Base-by-base conservation (phyloP, 73 alveolate genomes). In the Loxodes magnus region DNA sequence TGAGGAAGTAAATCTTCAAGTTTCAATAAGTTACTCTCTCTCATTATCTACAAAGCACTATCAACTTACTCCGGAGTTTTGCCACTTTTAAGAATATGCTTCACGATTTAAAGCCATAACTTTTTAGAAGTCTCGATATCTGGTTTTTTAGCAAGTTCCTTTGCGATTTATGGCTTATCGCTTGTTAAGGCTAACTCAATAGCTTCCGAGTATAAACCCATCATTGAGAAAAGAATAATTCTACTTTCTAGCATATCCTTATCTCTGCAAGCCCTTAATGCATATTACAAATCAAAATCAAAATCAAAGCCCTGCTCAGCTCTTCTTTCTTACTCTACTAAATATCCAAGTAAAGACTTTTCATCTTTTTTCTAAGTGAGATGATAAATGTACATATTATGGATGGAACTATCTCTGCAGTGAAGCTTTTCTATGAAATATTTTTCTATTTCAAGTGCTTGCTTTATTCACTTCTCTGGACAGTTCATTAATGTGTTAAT, bases 201-300 rank as follows among this genome's bases (percentile, higher is more conserved):
- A 30, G 97, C 97, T 64, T 88, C 96, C 15, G 92, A 76, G 73
- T 87, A 88, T 56, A 87, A 73, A 7, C 92, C 94, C 80, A 93
- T 67, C 74, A 93, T 79, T 4, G 90, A 90, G 64, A 81, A 86
- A 5, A 86, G 67, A 6, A 71, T 64, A 35, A 86, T 86, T 59
- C 76, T 64, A n/a, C 87, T 77, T 55, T 76, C 76, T 53, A 75
- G 68, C 55, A 64, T 63, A 28, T 79, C 77, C 56, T 82, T 83
- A 38, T 88, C 79, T 65, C 86, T 82, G 66, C 89, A 87, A 43
- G 87, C 77, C 61, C 88, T 82, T 46, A 87, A 67, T 0, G 97
- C 99, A 70, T 87, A 93, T 56, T 93, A 98, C 35, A 83, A 63
- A 56, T 92, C 96, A 56, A 92, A n/a, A n/a, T n/a, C n/a, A n/a